A percentile compares a stretch with the other conserved stretches of the same genome.
These are phyloP conservation scores for Pluteus cervinus DNA, from an alignment of 768 basidiomycete species.

Conservation along the genomic window DNA sequence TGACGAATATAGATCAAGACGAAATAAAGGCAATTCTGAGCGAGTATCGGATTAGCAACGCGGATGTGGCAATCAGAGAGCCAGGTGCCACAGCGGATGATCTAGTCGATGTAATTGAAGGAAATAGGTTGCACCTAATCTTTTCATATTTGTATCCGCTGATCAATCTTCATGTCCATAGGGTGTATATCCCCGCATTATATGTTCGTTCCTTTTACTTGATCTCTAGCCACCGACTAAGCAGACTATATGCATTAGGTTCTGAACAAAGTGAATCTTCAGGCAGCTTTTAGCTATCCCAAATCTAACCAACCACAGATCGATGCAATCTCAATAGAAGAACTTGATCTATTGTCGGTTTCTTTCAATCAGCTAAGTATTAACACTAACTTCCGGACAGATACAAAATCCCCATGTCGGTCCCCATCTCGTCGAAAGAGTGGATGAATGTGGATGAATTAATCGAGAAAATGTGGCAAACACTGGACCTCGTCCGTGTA, in stretches of 20 bases:
- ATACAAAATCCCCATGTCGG: conserved; percentile 93
- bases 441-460: conserved; percentile 98
- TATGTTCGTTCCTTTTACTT: conserved; percentile 53
- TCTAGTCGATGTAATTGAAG: conserved; percentile 95
- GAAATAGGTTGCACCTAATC: conserved; percentile 63
- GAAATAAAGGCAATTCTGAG: conserved; percentile 93
- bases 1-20: conserved; percentile 92
- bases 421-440: conserved; percentile 88
- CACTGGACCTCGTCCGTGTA: conserved; percentile 87
- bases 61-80: conserved; percentile 89
- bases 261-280: conserved; percentile 65
- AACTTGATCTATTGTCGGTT: conserved; percentile 81
- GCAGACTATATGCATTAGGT: conserved; percentile 36
- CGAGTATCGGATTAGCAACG: conserved; percentile 89
- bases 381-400: conserved; percentile 20
- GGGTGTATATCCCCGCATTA: conserved; percentile 89
- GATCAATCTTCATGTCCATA: conserved; percentile 22
- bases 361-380: conserved; percentile 1
- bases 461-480: conserved; percentile 88
- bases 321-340: conserved; percentile 97
- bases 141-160: background rate
- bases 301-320: conserved; percentile 44
- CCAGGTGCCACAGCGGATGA: conserved; percentile 92
- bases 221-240: conserved; percentile 1
- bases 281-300: conserved; percentile 1